Evolutionary conservation across 1,284 basidiomycete species (phyloP), one percentile per base, ranked within the genome.

Genomic region (Thelephora terrestris): DNA sequence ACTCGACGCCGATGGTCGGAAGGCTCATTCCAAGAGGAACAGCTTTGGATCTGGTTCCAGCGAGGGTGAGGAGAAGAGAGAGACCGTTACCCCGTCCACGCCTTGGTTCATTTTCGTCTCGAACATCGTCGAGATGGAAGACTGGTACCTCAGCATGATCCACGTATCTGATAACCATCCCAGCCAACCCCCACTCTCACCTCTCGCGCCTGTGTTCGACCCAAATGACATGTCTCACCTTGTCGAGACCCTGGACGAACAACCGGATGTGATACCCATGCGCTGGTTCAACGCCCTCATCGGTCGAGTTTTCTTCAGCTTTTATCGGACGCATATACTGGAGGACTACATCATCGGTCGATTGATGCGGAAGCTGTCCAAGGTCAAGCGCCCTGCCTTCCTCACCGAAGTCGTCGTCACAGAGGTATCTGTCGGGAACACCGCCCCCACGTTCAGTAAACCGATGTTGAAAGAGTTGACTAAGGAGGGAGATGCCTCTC

Each of bases 401-500:
- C 78, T 99, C 25, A 79, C 85, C 6, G 88, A 94, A 50, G 75
- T 99, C 51, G 74, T 81, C 36, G 89, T 98, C 23, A 84, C 82
- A 21, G 88, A 95, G 55, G 93, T 96, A 47, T 87, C 89, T 43
- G 81, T 97, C 35, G 95, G 95, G 9, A 80, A 83, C 55, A 81
- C 74, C 34, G 78, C 90, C 0, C 91, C 88, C 12, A 85, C 81
- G 50, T 73, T 95, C 52, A 90, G 85, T 70, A 93, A 95, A 56
- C 95, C 95, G 1, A 97, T 98, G 93, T 75, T 99, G 50, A 98
- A 98, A 68, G 89, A 95, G 57, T 78, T 97, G 47, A 94, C 90
- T 1, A 82, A 83, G 52, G 90, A 95, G 53, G 95, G 96, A 17
- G 89, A 95, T 55, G 90, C 92, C 0, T 77, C 88, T 9, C 75